Evolutionary conservation across 306 rosid genomes (phyloP).

Genomic region (Morella rubra): DNA sequence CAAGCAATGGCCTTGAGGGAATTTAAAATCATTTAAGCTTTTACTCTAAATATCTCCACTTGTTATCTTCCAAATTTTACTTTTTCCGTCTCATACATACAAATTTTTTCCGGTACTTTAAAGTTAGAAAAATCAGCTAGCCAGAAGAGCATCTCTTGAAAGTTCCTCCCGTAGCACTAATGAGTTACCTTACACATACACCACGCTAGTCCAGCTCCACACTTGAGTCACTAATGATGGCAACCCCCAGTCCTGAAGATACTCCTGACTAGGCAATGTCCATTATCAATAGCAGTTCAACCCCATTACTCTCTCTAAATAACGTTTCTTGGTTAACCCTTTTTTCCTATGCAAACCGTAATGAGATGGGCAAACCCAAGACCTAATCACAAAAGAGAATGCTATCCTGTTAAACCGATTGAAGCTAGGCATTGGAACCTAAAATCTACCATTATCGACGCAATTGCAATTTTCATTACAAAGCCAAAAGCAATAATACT

Average conservation of each 20-base stretch:
- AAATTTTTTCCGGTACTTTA: too few relatives aligned
- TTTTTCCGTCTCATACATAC: background rate
- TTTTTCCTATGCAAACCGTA: background rate
- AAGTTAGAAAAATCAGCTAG: background rate
- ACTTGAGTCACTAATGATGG: background rate
- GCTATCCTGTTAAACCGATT: too few relatives aligned
- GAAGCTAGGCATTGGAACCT: background rate
- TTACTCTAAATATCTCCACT: background rate
- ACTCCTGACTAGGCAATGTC: constrained; percentile 1
- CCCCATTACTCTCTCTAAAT: background rate
- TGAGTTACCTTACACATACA: background rate
- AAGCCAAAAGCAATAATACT: background rate
- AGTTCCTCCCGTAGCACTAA: constrained; percentile 1
- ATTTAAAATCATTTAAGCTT: too few relatives aligned
- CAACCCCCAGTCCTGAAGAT: background rate
- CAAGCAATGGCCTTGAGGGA: too few relatives aligned
- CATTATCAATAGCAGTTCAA: background rate
- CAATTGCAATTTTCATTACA: background rate
- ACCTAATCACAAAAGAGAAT: background rate
- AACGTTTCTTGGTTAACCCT: background rate
- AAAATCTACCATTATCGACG: constrained; percentile 5
- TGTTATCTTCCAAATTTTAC: too few relatives aligned
- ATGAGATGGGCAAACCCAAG: background rate
- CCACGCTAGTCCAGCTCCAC: background rate
- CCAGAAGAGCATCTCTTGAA: background rate